A percentile compares a stretch with the other conserved stretches of the same genome.
phyloP scores from a whole-genome alignment of 805 yeast species.

The Cyberlindnera euphorbiiphila region DNA sequence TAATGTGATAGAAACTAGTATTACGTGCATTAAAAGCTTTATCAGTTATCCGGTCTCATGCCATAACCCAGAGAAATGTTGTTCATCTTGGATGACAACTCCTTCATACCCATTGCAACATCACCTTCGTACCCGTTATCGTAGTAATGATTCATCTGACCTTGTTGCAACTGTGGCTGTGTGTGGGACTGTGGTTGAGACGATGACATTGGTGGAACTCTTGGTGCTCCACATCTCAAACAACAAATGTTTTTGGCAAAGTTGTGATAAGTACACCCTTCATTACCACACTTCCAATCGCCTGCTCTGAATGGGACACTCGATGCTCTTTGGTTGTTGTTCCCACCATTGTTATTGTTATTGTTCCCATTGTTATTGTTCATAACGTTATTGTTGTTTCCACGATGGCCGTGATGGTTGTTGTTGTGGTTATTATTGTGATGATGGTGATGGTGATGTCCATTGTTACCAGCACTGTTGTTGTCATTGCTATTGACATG shows the following conservation, averaged over 20 bases:
- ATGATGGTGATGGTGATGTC: constrained; percentile 5
- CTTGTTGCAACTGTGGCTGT: constrained; percentile 11
- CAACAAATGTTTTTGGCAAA: constrained; percentile 89
- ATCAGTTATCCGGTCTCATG: no score
- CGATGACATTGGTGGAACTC: constrained; percentile 26
- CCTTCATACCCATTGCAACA: constrained; percentile 19
- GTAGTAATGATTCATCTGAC: constrained; percentile 1
- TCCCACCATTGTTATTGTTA: constrained; percentile 11
- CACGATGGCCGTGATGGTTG: constrained; percentile 23
- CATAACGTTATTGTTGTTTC: constrained; percentile 11
- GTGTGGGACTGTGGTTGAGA: constrained; percentile 6
- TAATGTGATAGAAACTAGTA: no score
- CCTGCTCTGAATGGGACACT: constrained; percentile 95
- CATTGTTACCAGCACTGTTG: constrained; percentile 14
- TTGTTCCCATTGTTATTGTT: constrained; percentile 16
- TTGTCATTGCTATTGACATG: constrained; percentile 7
- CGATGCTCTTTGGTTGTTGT: constrained; percentile 30
- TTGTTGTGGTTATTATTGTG: constrained; percentile 16
- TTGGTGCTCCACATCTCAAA: constrained; percentile 82
- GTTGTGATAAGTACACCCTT: constrained; percentile 80
- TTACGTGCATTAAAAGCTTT: no score
- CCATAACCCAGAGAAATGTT: constrained; percentile 20
- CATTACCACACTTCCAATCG: constrained; percentile 88
- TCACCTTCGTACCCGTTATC: no score
- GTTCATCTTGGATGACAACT: constrained; percentile 20